Evolutionary conservation across 148 eudicot species (phyloP).

Genomic region (Simmondsia chinensis): DNA sequence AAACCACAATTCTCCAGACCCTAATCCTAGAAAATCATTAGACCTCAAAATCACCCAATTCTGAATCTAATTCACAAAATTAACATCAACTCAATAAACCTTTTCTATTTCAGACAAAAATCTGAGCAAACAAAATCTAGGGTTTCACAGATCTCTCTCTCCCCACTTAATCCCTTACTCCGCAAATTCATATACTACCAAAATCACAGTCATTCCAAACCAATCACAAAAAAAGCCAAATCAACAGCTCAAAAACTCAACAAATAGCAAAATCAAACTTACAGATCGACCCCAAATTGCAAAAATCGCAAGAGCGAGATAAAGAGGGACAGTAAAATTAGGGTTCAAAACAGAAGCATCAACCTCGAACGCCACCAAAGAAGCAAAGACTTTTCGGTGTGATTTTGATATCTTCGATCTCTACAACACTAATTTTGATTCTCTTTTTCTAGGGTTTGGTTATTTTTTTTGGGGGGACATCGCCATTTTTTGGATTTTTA

Average conservation of each 20-base stretch:
- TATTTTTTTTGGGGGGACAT: neutral
- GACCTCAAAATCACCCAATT: slow-evolving; percentile 2
- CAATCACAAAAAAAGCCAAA: neutral
- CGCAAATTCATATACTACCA: slow-evolving; percentile 3
- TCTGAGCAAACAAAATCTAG: neutral
- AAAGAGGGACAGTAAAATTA: neutral
- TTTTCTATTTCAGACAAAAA: neutral
- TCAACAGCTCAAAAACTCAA: slow-evolving; percentile 1
- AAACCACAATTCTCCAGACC: neutral
- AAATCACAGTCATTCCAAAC: slow-evolving; percentile 1
- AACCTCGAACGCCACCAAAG: too few species aligned
- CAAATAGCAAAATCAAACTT: neutral
- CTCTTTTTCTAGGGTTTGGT: neutral
- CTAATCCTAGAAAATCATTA: neutral
- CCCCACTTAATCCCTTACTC: neutral
- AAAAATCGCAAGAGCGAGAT: neutral
- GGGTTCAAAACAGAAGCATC: neutral
- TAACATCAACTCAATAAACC: neutral
- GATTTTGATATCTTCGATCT: too few species aligned
- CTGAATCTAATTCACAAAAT: slow-evolving; percentile 7
- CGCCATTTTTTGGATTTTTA: too few species aligned
- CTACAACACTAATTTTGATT: neutral
- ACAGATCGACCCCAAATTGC: neutral
- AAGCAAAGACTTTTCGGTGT: too few species aligned
- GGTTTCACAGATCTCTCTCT: neutral